Conservation (phyloP, 2,329 filamentous ascomycete genomes). For the Metarhizium robertsii region DNA sequence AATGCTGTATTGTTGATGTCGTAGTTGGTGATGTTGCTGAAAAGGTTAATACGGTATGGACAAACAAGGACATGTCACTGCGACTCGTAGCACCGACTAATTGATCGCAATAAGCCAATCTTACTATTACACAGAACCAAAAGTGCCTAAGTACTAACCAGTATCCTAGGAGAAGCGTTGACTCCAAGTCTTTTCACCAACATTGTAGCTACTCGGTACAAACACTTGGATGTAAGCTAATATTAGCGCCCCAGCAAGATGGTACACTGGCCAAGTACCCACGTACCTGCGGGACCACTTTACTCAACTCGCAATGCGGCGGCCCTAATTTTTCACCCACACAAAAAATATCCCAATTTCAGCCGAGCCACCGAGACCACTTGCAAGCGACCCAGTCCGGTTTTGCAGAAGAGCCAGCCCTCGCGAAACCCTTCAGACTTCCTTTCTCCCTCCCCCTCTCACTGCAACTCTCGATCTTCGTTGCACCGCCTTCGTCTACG, state of each 20-base stretch:
- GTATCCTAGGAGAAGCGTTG: too few relatives aligned
- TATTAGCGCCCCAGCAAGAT: slow-evolving; percentile 7
- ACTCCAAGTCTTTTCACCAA: too few relatives aligned
- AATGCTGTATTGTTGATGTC: background rate
- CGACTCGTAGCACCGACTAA: too few relatives aligned
- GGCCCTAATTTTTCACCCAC: slow-evolving; percentile 45
- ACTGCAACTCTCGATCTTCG: slow-evolving; percentile 18
- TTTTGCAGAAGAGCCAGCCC: slow-evolving; percentile 19
- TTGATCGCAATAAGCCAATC: background rate
- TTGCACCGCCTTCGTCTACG: slow-evolving; percentile 33
- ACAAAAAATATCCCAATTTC: slow-evolving; percentile 37
- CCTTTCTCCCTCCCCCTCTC: slow-evolving; percentile 26
- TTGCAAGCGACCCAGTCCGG: slow-evolving; percentile 10
- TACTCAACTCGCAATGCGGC: slow-evolving; percentile 7
- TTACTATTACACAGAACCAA: too few relatives aligned
- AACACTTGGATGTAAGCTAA: background rate
- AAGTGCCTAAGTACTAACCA: too few relatives aligned
- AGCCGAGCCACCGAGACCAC: slow-evolving; percentile 12
- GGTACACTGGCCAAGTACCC: background rate
- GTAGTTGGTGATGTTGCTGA: background rate
- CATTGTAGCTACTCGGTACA: too few relatives aligned
- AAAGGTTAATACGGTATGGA: too few relatives aligned
- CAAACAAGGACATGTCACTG: too few relatives aligned
- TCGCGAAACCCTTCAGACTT: slow-evolving; percentile 16
- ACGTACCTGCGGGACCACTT: slow-evolving; percentile 2